A percentile compares a stretch with the other conserved stretches of the same genome.
Evolutionary conservation across 1,139 yeast species (phyloP).

Genomic region (Lodderomyces elongisporus): DNA sequence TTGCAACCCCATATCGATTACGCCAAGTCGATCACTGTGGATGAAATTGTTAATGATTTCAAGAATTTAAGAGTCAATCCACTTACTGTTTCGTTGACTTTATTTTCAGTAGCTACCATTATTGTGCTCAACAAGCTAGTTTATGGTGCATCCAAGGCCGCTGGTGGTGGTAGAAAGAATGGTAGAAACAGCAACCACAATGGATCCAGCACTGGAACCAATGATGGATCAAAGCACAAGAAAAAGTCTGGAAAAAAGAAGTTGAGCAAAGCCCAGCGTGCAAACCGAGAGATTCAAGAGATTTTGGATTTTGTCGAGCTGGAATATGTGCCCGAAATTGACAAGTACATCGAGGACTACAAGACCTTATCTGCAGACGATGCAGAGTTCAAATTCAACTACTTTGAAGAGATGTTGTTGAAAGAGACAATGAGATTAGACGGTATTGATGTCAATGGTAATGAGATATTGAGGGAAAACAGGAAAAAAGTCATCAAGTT

Average conservation of each 20-base stretch:
- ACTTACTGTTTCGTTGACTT: constrained; percentile 29
- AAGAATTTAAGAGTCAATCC: constrained; percentile 28
- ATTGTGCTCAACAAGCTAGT: constrained; percentile 17
- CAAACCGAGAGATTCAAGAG: constrained; percentile 37
- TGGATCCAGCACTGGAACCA: background rate
- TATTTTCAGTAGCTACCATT: constrained; percentile 30
- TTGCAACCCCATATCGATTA: constrained; percentile 9
- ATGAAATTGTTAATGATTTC: constrained; percentile 29
- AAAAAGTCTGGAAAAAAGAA: constrained; percentile 30
- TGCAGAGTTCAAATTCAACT: constrained; percentile 48
- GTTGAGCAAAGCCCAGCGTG: constrained; percentile 39
- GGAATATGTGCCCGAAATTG: constrained; percentile 42
- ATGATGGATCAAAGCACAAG: constrained; percentile 7
- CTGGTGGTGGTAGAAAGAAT: background rate
- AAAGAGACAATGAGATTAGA: constrained; percentile 65
- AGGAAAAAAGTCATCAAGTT: constrained; percentile 57
- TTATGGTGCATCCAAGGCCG: constrained; percentile 5
- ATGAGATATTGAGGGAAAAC: constrained; percentile 47
- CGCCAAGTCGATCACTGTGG: constrained; percentile 11
- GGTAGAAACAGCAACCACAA: background rate
- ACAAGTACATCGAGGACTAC: constrained; percentile 33
- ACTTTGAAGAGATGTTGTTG: constrained; percentile 60
- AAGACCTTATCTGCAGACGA: constrained; percentile 32
- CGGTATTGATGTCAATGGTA: constrained; percentile 51
- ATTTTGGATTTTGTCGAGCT: constrained; percentile 40